Percentiles rank a stretch among this genome's conserved stretches.
phyloP scores from a whole-genome alignment of 2,329 filamentous ascomycete species.

The Trichoderma citrinoviride region DNA sequence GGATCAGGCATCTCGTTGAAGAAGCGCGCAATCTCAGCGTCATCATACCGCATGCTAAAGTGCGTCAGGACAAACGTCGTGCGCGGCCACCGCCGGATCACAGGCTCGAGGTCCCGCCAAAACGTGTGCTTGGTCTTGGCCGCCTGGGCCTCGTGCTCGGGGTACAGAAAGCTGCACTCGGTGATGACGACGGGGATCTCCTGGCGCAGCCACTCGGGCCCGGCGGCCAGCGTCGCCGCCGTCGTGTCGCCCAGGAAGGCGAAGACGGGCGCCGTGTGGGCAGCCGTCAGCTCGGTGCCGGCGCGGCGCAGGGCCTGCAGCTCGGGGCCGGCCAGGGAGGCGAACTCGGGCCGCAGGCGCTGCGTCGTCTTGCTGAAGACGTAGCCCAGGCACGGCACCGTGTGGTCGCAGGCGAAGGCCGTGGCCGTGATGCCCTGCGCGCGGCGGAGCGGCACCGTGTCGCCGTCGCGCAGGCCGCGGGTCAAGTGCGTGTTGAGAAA shows the following conservation, averaged over 20 bases:
- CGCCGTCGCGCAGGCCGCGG: slow-evolving; percentile 38
- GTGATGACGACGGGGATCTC: slow-evolving; percentile 47
- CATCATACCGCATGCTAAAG: slow-evolving; percentile 47
- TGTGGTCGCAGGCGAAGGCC: slow-evolving; percentile 47
- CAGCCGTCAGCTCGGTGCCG: slow-evolving; percentile 41
- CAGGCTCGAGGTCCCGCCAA: slow-evolving; percentile 46
- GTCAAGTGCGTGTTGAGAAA: slow-evolving; percentile 41
- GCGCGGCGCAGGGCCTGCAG: slow-evolving; percentile 40
- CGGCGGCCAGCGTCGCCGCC: slow-evolving; percentile 38
- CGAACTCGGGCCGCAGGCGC: slow-evolving; percentile 41
- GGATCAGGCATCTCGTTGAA: slow-evolving; percentile 41
- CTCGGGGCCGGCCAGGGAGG: slow-evolving; percentile 35
- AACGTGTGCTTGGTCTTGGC: slow-evolving; percentile 47
- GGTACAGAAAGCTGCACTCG: slow-evolving; percentile 48
- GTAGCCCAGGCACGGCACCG: slow-evolving; percentile 48
- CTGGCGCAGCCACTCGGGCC: slow-evolving; percentile 40
- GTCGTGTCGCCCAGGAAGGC: slow-evolving; percentile 51
- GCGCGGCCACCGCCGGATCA: slow-evolving; percentile 42
- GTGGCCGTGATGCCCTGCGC: slow-evolving; percentile 40
- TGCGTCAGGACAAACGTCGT: slow-evolving; percentile 49
- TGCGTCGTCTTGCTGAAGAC: slow-evolving; percentile 42
- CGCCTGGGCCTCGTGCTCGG: slow-evolving; percentile 44
- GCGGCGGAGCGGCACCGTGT: slow-evolving; percentile 38
- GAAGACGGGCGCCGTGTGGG: slow-evolving; percentile 41
- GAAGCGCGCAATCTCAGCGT: slow-evolving; percentile 41